These are phyloP conservation scores for Medicago lupulina DNA, from an alignment of 306 rosid genomes.

Conservation along the genomic window DNA sequence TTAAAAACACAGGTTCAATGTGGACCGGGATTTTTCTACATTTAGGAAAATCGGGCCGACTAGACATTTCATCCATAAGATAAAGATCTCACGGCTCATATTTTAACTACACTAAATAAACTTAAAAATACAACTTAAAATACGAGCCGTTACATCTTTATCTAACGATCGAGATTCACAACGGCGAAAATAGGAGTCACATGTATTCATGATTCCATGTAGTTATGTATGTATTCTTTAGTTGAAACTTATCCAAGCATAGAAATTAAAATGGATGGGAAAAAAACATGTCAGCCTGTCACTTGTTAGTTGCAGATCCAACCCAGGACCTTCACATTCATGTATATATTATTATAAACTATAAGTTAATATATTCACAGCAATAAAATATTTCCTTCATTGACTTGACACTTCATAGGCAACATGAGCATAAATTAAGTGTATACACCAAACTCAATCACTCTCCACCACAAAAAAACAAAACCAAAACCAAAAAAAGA, in stretches of 20 bases:
- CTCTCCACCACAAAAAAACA: constrained; percentile 31
- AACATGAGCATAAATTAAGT: constrained; percentile 28
- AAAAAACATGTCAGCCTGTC: constrained; percentile 43
- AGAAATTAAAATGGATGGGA: constrained; percentile 26
- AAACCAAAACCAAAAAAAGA: neutral
- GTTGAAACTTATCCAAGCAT: constrained; percentile 6
- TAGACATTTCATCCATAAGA: neutral
- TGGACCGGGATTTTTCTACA: neutral
- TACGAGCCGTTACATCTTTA: neutral
- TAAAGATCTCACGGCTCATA: neutral
- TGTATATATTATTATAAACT: constrained; percentile 34
- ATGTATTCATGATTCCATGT: neutral
- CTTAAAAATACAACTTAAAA: neutral
- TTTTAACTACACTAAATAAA: neutral
- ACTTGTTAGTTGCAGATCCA: constrained; percentile 42
- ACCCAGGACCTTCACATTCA: constrained; percentile 48
- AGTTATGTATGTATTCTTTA: neutral
- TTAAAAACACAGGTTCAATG: neutral
- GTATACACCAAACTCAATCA: constrained; percentile 36
- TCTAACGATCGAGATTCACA: neutral
- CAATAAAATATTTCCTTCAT: constrained; percentile 1
- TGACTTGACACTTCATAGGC: constrained; percentile 45
- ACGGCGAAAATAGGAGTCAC: neutral
- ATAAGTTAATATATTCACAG: constrained; percentile 16
- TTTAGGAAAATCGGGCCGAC: neutral